These are phyloP conservation scores for Aspergillus calidoustus DNA, from an alignment of 2,329 filamentous ascomycete species.

Conservation along the genomic window DNA sequence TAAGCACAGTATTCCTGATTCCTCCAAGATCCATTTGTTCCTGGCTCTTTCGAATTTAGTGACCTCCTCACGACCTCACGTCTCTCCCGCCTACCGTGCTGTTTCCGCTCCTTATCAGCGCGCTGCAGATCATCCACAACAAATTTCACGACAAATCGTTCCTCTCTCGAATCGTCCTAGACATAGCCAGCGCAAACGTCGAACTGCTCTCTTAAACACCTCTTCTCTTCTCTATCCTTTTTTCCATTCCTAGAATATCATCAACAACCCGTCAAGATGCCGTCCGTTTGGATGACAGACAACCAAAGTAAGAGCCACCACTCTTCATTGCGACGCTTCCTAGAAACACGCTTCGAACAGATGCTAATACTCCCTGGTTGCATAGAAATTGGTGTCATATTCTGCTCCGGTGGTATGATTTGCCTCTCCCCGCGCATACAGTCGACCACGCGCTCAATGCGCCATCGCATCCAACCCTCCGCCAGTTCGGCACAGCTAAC, in stretches of 20 bases:
- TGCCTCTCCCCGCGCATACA: neutral
- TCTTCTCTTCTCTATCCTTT: neutral
- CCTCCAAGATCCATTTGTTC: neutral
- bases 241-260: neutral
- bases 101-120: conserved; percentile 9
- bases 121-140: conserved; percentile 8
- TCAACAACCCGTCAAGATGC: conserved; percentile 60
- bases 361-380: conserved; percentile 26
- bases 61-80: neutral
- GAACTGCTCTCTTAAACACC: neutral
- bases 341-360: conserved; percentile 2
- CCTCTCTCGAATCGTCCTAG: neutral
- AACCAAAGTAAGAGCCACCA: conserved; percentile 75
- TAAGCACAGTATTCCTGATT: neutral
- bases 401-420: conserved; percentile 91
- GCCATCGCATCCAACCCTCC: neutral
- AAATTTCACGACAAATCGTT: neutral
- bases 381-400: conserved; percentile 92
- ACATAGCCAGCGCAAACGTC: neutral
- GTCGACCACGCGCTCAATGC: neutral
- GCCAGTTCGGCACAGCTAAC: conserved; percentile 20
- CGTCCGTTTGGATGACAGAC: conserved; percentile 95
- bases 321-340: neutral
- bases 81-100: neutral
- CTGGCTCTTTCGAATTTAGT: neutral